phyloP scores from a whole-genome alignment of 331 rosid species.

The Erythrophleum ivorense region DNA sequence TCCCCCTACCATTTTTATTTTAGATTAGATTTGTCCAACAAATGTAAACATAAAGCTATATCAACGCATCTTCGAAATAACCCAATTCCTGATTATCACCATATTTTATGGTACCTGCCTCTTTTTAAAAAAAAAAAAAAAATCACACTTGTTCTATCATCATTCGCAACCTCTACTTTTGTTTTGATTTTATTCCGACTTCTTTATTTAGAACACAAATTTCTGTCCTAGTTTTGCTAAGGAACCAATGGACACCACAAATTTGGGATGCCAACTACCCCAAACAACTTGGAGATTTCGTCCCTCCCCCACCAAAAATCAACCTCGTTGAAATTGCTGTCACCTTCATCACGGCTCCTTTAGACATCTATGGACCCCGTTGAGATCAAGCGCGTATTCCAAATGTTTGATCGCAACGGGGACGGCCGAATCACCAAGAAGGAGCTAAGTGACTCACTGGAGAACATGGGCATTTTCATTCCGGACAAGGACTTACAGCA shows the following conservation, averaged over 20 bases:
- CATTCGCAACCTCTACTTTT: background rate
- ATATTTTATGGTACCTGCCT: no score
- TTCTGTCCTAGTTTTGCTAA: slow-evolving; percentile 31
- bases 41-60: no score
- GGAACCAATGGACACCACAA: slow-evolving; percentile 26
- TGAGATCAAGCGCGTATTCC: slow-evolving; percentile 76
- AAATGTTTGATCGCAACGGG: slow-evolving; percentile 78
- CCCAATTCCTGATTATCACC: no score
- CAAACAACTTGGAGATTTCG: slow-evolving; percentile 36
- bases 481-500: slow-evolving; percentile 60
- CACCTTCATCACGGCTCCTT: background rate
- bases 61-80: no score
- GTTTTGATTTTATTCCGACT: background rate
- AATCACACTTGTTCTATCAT: no score
- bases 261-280: slow-evolving; percentile 61
- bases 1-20: no score
- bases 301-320: slow-evolving; percentile 42
- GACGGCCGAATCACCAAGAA: slow-evolving; percentile 76
- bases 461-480: slow-evolving; percentile 72
- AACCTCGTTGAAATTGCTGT: background rate
- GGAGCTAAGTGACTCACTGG: slow-evolving; percentile 70
- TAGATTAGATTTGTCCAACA: no score
- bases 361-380: slow-evolving; percentile 52
- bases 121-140: no score
- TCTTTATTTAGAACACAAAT: slow-evolving; percentile 32